These are phyloP conservation scores for Fusarium chlamydosporum DNA, from an alignment of 2,329 filamentous ascomycete genomes.

Conservation along the genomic window DNA sequence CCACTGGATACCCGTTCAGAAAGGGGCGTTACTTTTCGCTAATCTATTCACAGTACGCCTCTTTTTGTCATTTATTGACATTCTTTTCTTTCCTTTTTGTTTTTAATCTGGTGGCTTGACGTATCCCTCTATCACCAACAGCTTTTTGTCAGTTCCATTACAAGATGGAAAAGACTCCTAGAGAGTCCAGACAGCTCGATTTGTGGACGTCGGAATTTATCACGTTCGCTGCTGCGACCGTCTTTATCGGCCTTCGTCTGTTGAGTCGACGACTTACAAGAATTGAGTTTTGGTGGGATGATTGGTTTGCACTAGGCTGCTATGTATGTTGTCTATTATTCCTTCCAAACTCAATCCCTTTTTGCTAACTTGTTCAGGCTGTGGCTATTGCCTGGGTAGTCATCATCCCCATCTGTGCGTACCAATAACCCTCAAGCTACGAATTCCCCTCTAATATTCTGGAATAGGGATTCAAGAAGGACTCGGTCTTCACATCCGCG, in stretches of 20 bases:
- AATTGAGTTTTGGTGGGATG: constrained; percentile 41
- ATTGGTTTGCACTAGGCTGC: constrained; percentile 38
- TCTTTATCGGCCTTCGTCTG: constrained; percentile 28
- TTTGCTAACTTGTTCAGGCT: constrained; percentile 18
- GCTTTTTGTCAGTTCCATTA: not conserved
- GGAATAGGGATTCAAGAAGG: constrained; percentile 35
- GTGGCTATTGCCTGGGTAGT: constrained; percentile 40
- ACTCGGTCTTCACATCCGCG: constrained; percentile 37
- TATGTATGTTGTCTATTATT: constrained; percentile 15
- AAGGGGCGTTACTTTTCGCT: constrained; percentile 16
- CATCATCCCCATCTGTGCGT: constrained; percentile 35
- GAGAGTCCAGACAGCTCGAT: constrained; percentile 37
- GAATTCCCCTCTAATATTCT: not conserved
- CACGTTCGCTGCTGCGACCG: constrained; percentile 34
- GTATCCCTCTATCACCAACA: not conserved
- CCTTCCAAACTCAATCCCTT: fast-evolving
- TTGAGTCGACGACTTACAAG: constrained; percentile 39
- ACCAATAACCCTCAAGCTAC: no score
- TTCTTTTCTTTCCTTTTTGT: not conserved
- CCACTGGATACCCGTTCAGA: not conserved
- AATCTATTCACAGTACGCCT: constrained; percentile 32
- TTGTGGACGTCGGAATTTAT: constrained; percentile 36
- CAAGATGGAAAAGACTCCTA: constrained; percentile 21
- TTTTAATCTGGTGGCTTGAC: not conserved
- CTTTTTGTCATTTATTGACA: not conserved